Conservation (phyloP, 1,284 basidiomycete genomes). For the Phlebopus sp. region DNA sequence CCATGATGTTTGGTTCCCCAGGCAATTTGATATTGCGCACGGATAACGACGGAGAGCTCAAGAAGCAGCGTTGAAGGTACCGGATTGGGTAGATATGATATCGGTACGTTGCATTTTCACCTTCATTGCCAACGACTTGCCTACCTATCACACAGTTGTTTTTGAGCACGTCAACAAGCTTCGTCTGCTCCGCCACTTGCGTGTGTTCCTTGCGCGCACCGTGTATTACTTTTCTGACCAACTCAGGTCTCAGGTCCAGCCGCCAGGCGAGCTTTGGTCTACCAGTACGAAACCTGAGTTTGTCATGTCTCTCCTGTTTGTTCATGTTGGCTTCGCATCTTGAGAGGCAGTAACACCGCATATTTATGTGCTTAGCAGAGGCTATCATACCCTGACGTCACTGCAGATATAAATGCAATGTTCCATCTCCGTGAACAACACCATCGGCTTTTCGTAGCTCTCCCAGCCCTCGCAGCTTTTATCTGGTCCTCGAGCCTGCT, state of each 20-base stretch:
- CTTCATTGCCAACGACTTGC: background rate
- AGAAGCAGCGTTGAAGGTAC: constrained; percentile 19
- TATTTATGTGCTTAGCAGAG: too few species aligned
- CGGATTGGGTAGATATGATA: background rate
- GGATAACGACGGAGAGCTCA: constrained; percentile 10
- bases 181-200: too few species aligned
- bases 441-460: constrained; percentile 61
- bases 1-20: constrained; percentile 32
- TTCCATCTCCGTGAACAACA: constrained; percentile 10
- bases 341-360: too few species aligned
- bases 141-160: too few species aligned
- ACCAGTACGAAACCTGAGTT: background rate
- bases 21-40: constrained; percentile 19
- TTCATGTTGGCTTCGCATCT: background rate
- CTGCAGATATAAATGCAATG: constrained; percentile 11
- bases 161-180: too few species aligned
- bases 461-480: constrained; percentile 56
- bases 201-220: background rate
- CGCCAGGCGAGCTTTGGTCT: too few species aligned
- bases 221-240: background rate
- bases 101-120: too few species aligned
- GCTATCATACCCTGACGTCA: background rate
- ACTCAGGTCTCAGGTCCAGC: background rate
- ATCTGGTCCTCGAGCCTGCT: constrained; percentile 66
- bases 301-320: too few species aligned